Evolutionary conservation across 768 basidiomycete species (phyloP), one percentile per base, ranked within the genome.

Genomic region (Lanmaoa pseudosensibilis): DNA sequence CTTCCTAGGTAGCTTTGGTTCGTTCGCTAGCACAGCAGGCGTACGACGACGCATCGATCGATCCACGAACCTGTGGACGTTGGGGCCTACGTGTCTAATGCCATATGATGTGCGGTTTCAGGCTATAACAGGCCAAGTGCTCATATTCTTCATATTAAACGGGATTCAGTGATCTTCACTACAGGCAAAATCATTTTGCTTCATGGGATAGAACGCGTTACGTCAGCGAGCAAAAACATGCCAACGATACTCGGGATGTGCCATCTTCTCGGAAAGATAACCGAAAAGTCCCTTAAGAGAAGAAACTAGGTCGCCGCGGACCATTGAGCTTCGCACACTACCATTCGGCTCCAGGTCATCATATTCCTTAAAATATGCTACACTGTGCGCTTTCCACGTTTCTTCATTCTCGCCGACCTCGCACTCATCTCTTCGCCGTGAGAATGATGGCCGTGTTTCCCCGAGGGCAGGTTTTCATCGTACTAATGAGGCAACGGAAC

Each of bases 381-480:
- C 25, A 21, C 36, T 38, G 55, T 39, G 52, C 25, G 16, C 46
- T 23, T 55, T 54, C 53, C 57, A 47, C 55, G 51, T 57, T 62
- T 54, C 49, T 58, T 56, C 59, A 36, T 50, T 56, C 47, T 69
- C 37, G 38, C 34, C 41, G 45, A 44, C 48, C 40, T 58, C 32
- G 21, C 38, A n/a, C 18, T 47, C 49, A 30, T 37, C 48, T 54
- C 44, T 46, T 57, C 59, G 49, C 49, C n/a, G 41, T 50, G 27
- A 53, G 55, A 52, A 54, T 45, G 56, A 52, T 44, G 52, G 43
- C 37, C 30, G 56, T 50, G 47, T 53, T 59, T 52, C 47, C 50
- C 48, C 46, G n/a, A 57, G 38, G 57, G 65, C 57, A 65, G 65
- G 68, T 41, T 61, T 66, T 69, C 68, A 69, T 68, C 48, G 40